Evolutionary conservation across 2,329 filamentous ascomycete genomes (phyloP), one percentile per base, ranked within the genome.

Genomic region (Calonectria pseudoturangicola): DNA sequence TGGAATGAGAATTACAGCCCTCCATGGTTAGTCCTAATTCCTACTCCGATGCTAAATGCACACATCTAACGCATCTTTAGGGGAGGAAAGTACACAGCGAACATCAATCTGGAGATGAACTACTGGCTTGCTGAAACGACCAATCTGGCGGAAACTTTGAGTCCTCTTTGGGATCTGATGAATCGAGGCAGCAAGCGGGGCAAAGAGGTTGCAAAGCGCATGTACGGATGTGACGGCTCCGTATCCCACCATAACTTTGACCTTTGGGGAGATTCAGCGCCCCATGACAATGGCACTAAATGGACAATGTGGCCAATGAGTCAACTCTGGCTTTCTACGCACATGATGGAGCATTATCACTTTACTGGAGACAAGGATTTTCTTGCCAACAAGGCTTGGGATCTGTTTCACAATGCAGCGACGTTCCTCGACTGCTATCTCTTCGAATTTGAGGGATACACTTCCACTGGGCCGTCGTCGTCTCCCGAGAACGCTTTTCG

Each of bases 261-360:
- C 21, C 36, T 60, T 12, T 60, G 54, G 54, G 54, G 54, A 28
- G 54, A 60, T 18, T 60, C 54, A 2, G 54, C 54, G 13, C 54
- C 54, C 21, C 54, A 60, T 9, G 54, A 60, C 13, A 60, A 60
- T 13, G 54, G 54, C 7, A 60, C 54, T 13, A 41, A 60, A 25
- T 60, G 54, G 54, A 60, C 54, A 27, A 60, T 60, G 54, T 60
- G 54, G 54, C 54, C 54, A 13, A 60, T 60, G 54, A 60, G 54
- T 8, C 54, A 60, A 21, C 54, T 60, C 18, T 60, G 54, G 54
- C 54, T 60, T 8, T 60, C 54, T 2, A 60, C 54, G 2, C 54
- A 60, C 33, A 60, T 60, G 54, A 60, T 60, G 54, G 54, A 60
- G 33, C 54, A 60, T 27, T 60, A 60, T 21, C 54, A 21, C 25